phyloP scores from a whole-genome alignment of 2,329 filamentous ascomycete species.

The Rugonectria rugulosa region DNA sequence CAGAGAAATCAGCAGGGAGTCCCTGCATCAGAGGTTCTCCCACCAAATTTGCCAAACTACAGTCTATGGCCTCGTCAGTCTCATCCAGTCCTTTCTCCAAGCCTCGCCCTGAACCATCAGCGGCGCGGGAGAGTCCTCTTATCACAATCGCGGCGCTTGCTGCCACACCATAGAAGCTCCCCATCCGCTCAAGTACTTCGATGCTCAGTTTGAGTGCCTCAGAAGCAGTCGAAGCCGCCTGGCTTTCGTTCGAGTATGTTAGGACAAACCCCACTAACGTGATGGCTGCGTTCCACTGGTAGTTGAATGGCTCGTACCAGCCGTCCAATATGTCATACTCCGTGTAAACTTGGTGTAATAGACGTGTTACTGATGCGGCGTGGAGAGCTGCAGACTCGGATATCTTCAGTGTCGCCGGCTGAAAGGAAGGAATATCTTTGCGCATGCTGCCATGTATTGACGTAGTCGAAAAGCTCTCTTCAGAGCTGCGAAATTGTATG shows the following conservation, averaged over 20 bases:
- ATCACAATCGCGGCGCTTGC: constrained; percentile 3
- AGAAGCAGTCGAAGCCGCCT: background rate
- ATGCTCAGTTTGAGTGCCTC: background rate
- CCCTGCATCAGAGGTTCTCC: too few species aligned
- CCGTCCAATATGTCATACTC: constrained; percentile 34
- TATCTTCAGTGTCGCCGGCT: background rate
- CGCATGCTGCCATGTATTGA: too few species aligned
- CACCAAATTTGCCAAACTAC: too few species aligned
- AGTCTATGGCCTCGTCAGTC: too few species aligned
- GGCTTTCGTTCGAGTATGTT: constrained; percentile 23
- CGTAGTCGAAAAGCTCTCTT: too few species aligned
- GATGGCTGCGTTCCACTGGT: constrained; percentile 30
- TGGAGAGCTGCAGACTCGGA: background rate
- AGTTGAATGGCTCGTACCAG: constrained; percentile 36
- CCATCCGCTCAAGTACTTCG: constrained; percentile 1
- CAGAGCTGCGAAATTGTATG: background rate
- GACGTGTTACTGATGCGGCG: background rate
- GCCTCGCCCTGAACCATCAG: too few species aligned
- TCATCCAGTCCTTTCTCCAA: too few species aligned
- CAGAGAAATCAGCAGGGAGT: too few species aligned
- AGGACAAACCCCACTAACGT: constrained; percentile 40
- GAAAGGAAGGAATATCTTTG: too few species aligned
- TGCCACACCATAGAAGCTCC: constrained; percentile 9
- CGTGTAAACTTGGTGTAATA: background rate
- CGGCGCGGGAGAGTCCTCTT: background rate